Conservation (phyloP, 129 eudicot genomes). For the Flaveria bidentis region DNA sequence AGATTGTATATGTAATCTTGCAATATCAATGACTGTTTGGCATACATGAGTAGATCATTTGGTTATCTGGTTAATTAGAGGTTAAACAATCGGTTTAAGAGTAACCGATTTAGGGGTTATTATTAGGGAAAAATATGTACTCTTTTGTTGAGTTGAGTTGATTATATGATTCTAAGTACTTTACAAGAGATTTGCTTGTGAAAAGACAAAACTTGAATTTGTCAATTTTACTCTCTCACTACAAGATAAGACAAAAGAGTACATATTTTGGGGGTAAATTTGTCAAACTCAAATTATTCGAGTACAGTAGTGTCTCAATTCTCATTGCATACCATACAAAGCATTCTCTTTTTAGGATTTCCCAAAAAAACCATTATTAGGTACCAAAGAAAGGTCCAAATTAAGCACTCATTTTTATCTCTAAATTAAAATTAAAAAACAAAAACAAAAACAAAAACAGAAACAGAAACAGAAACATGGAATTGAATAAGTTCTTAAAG, state of each 20-base stretch:
- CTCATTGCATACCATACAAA: neutral
- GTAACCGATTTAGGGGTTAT: neutral
- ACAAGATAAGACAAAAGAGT: neutral
- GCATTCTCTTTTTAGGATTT: neutral
- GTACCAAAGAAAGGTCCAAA: neutral
- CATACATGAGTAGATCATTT: neutral
- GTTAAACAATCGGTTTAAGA: neutral
- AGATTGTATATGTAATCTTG: slow-evolving; percentile 18
- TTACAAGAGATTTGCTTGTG: neutral
- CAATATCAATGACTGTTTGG: neutral
- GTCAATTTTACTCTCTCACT: neutral
- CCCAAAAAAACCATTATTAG: neutral
- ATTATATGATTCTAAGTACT: neutral
- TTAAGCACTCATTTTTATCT: neutral
- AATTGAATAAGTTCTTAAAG: no score
- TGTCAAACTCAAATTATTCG: neutral
- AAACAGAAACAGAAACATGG: neutral
- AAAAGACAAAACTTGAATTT: neutral
- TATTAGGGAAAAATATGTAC: no score
- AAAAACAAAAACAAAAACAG: neutral
- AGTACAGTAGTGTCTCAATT: neutral
- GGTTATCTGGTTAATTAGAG: neutral
- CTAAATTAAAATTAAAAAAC: neutral
- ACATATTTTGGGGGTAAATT: neutral
- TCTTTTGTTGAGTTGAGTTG: neutral